Base-by-base conservation (phyloP, 352 stramenopile genomes). In the Phytophthora hybrid region DNA sequence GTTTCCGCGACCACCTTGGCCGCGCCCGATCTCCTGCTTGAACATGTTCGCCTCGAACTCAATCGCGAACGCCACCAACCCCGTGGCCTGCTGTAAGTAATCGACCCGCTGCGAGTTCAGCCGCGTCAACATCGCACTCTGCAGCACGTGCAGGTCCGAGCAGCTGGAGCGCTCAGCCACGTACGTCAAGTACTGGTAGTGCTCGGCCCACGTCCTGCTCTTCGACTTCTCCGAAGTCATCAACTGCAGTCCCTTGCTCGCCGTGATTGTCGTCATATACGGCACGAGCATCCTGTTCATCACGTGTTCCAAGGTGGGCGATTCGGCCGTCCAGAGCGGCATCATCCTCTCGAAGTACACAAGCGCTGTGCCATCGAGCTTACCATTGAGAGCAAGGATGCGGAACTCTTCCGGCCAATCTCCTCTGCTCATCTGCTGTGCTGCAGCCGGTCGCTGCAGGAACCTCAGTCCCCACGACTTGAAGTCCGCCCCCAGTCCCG, bases 101-200 rank as follows among this genome's bases (percentile, higher is more conserved):
- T 41, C 34, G 34, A 13, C 11, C 2, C 8, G 34, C 34, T 41
- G 34, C 11, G 34, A 41, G 34, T 41, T 41, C 8, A 41, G 34
- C 8, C 34, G 34, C 34, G 34, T 8, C 11, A 41, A 13, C 34
- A 41, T 41, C 34, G 34, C 34, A 13, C 11, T 41, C 34, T 41
- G 34, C 8, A 41, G n/a, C n/a, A n/a, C n/a, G n/a, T n/a, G n/a
- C 19, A 54, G 61, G 3, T 60, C 55, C 4, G 47, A 52, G 11
- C 46, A 58, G 1, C 19, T 31, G 1, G 46, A 64, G 37, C 55
- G 32, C 14, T 71, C 31, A 11, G 55, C 63, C 5, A 64, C 63
- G 41, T 51, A 51, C 19, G 46, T 23, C 44, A 71, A 18, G 54
- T 71, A 71, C 55, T 71, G 31, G n/a, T 29, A 63, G 31, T 64